Percentiles rank a stretch among this genome's conserved stretches.
Evolutionary conservation across 192 early-diverging fungal genomes (phyloP).

Genomic region (Coemansia aciculifera): DNA sequence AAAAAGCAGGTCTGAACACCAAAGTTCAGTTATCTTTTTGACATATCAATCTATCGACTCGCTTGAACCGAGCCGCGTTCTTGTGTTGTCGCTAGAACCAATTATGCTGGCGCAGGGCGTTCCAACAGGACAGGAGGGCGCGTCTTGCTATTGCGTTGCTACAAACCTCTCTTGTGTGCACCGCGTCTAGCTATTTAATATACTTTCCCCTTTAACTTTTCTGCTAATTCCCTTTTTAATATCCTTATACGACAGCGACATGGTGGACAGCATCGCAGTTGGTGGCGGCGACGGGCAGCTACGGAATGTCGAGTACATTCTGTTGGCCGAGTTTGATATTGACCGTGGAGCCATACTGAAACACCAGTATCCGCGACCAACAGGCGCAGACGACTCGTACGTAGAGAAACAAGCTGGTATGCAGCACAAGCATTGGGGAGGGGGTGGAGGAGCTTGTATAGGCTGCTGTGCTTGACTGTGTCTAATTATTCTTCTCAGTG

Average conservation of each 20-base stretch:
- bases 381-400: constrained; percentile 79
- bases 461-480: constrained; percentile 12
- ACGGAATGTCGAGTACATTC: constrained; percentile 76
- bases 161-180: too few species aligned
- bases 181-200: not conserved
- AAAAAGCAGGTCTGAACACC: too few species aligned
- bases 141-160: not conserved
- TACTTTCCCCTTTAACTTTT: not conserved
- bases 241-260: constrained; percentile 8
- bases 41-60: not conserved
- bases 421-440: not conserved
- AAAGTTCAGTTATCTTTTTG: too few species aligned
- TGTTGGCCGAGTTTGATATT: constrained; percentile 95
- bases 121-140: not conserved
- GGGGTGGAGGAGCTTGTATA: not conserved
- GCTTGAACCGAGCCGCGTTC: not conserved
- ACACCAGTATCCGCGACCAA: constrained; percentile 83
- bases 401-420: constrained; percentile 22
- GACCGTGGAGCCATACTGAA: constrained; percentile 86
- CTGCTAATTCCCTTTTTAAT: constrained; percentile 12
- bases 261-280: constrained; percentile 22
- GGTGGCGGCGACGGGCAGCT: constrained; percentile 24
- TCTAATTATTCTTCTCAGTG: constrained; percentile 10
- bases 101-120: not conserved
- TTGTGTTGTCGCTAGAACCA: not conserved